Conservation (phyloP, 2,329 filamentous ascomycete species). For the Apiospora malaysiana region DNA sequence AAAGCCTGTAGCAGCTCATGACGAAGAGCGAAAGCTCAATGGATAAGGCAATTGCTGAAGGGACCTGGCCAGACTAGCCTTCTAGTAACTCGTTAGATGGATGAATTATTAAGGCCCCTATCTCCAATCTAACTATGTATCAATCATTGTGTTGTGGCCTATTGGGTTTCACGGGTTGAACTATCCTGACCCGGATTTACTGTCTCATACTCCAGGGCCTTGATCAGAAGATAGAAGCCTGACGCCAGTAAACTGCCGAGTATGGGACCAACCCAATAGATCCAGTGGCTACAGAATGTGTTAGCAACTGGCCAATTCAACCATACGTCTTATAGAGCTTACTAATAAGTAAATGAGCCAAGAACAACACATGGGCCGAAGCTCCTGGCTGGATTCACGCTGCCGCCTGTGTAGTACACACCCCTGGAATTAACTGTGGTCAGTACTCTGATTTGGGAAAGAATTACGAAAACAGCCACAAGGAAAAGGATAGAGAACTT, state of each 20-base stretch:
- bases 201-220: constrained; percentile 1
- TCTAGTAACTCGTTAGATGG: neutral
- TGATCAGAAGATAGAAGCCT: constrained; percentile 7
- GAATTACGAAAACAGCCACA: no score
- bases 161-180: no score
- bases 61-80: neutral
- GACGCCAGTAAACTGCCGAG: constrained; percentile 10
- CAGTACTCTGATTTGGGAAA: neutral
- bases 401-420: constrained; percentile 18
- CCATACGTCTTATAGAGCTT: neutral
- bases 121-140: no score
- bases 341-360: neutral
- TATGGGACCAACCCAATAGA: constrained; percentile 19
- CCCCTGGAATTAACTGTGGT: neutral
- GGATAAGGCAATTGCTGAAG: neutral
- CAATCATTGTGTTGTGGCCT: neutral
- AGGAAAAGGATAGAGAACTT: neutral
- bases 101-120: neutral
- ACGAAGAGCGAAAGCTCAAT: neutral
- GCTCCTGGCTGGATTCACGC: constrained; percentile 14
- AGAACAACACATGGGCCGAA: constrained; percentile 20
- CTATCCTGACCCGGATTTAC: neutral
- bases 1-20: neutral
- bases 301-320: neutral
- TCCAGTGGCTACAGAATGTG: constrained; percentile 16